Evolutionary conservation across 2,329 filamentous ascomycete genomes (phyloP), one percentile per base, ranked within the genome.

Genomic region (Pleurostoma richardsiae): DNA sequence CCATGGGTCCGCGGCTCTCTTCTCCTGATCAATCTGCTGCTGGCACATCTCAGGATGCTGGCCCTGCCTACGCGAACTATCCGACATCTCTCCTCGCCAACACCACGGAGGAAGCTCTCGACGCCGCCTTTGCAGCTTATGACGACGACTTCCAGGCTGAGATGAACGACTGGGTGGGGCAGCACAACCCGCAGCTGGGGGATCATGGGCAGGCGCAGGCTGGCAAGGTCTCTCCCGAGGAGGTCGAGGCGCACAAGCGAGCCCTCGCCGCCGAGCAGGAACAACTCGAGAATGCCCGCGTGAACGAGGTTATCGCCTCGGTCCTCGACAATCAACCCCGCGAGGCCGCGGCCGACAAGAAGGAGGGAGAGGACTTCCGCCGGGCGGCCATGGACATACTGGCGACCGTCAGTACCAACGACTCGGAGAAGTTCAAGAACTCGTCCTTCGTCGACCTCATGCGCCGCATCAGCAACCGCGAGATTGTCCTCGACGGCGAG

Each of bases 401-500:
- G 4, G 74, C 85, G 45, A 83, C 80, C 36, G 79, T 95, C 10
- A 74, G 79, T 26, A 72, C 83, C 55, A 84, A 92, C 54, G 76
- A 80, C 48, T 84, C 78, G 46, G 70, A 82, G 41, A 92, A 92
- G 59, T 94, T 94, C 64, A 80, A 83, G 56, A 81, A 90, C 59
- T 91, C 87, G 54, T 80, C 80, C 49, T 95, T 95, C 59, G 67
- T 92, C 1, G 74, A 78, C 4, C 70, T 95, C 41, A 94, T 95
- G 88, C 80, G 86, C 29, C 78, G 80, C 49, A 79, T 94, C 46
- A 78, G 85, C 44, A 82, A 88, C 59, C 74, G 78, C 46, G 83
- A 94, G 67, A 81, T 90, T 10, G 77, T 78, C 42, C 82, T 94
- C 36, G 76, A 88, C 53, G 86, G 84, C 39, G 84, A 89, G 60